Evolutionary conservation across 2,329 filamentous ascomycete species (phyloP).

Genomic region (Trichoderma lentiforme): DNA sequence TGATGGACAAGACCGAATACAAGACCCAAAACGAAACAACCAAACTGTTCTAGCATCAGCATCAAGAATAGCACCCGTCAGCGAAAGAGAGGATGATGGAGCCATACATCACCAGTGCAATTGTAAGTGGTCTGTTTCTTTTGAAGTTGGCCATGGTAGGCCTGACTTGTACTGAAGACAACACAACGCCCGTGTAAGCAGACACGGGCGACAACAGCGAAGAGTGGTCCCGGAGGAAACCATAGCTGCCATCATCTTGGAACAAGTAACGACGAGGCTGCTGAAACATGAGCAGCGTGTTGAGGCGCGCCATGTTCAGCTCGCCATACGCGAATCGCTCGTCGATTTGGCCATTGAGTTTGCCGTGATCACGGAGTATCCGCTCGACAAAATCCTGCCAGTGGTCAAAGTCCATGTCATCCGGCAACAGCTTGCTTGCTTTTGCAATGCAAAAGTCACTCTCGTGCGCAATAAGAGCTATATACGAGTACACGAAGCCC

Average conservation of each 20-base stretch:
- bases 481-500: slow-evolving; percentile 15
- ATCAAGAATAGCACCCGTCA: background rate
- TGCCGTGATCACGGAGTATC: background rate
- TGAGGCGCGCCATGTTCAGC: slow-evolving; percentile 5
- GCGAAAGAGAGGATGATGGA: slow-evolving; percentile 40
- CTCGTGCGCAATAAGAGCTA: background rate
- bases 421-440: background rate
- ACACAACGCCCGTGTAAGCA: slow-evolving; percentile 40
- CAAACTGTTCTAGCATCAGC: background rate
- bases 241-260: background rate
- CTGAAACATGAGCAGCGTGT: background rate
- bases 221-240: slow-evolving; percentile 34
- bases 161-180: slow-evolving; percentile 47
- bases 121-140: slow-evolving; percentile 28
- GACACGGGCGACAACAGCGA: slow-evolving; percentile 35
- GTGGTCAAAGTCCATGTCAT: background rate
- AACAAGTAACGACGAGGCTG: background rate
- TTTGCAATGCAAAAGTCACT: slow-evolving; percentile 14
- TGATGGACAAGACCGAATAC: background rate
- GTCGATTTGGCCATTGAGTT: background rate
- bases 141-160: slow-evolving; percentile 32
- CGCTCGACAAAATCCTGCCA: slow-evolving; percentile 5
- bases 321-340: slow-evolving; percentile 18
- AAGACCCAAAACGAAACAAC: background rate
- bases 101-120: slow-evolving; percentile 42